Evolutionary conservation across 805 yeast genomes (phyloP), one percentile per base, ranked within the genome.

Genomic region (Hanseniaspora mollemarum): DNA sequence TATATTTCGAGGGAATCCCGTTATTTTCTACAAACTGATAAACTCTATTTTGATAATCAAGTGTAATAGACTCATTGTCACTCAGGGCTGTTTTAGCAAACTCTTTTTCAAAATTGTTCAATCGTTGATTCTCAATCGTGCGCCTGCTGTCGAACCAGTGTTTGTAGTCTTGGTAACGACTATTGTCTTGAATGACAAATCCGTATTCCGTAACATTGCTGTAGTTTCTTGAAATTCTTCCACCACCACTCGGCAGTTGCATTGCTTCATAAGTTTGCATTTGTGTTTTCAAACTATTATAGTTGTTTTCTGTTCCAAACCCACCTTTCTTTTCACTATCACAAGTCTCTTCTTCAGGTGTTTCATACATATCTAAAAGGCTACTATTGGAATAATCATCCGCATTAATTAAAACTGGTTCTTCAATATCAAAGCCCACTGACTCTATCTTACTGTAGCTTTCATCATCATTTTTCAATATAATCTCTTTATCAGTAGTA

Each of bases 361-460:
- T 45, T 3, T 45, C 43, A 22, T 46, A 46, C 50, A 46, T 46
- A 15, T 46, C 50, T 16, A 46, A 35, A 13, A 46, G 9, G n/a
- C 50, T 46, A 13, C 39, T 46, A 19, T 46, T 46, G 3, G 50
- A 46, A 29, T 45, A 45, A 19, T 36, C 36, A 16, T 45, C 49
- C 24, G n/a, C 26, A 31, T 38, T 25, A 29, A 31, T 24, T 10
- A 38, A 13, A 21, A 26, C 39, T n/a, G 38, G 16, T 1, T 29
- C 32, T 5, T 46, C 43, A 16, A 29, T 31, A 15, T 38, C 15
- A 9, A 29, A 10, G 13, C 24, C 39, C 6, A 12, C 18, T 9
- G 36, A 12, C 7, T 32, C 18, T 12, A 32, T 15, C n/a, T 32
- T 32, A 12, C n/a, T 15, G n/a, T 6, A 6, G 8, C 16, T 38